Evolutionary conservation across 192 early-diverging fungal genomes (phyloP).

Genomic region (Gaertneriomyces sp.): DNA sequence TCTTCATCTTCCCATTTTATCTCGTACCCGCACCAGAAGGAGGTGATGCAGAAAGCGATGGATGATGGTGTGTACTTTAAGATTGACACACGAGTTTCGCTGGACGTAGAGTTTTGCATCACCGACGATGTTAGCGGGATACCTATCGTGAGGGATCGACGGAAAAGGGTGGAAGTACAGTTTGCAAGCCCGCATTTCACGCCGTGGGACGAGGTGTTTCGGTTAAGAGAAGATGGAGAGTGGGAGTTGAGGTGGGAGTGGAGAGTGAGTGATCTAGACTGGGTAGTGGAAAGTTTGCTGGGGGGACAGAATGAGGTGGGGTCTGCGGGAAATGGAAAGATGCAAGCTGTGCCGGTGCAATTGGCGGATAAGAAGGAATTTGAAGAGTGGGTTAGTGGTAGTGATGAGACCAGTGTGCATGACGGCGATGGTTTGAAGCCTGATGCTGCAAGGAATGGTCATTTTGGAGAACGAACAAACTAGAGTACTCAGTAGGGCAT

Average conservation of each 20-base stretch:
- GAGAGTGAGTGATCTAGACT: conserved; percentile 38
- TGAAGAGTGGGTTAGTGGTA: not conserved
- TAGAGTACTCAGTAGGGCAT: too few species aligned
- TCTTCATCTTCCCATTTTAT: conserved; percentile 18
- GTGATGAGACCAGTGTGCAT: not conserved
- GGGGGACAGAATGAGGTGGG: not conserved
- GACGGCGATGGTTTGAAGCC: too few species aligned
- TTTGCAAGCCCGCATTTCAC: conserved; percentile 49
- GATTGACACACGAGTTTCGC: conserved; percentile 28
- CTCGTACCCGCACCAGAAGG: conserved; percentile 36
- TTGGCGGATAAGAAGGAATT: not conserved
- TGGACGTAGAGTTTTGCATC: conserved; percentile 34
- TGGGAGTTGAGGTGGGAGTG: conserved; percentile 41
- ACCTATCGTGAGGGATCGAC: conserved; percentile 37
- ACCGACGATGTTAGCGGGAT: conserved; percentile 29
- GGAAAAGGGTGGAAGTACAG: conserved; percentile 37
- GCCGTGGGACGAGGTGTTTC: conserved; percentile 51
- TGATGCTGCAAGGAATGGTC: too few species aligned
- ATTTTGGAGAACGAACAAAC: too few species aligned
- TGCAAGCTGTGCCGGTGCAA: not conserved
- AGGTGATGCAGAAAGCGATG: conserved; percentile 35
- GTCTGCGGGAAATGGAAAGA: not conserved
- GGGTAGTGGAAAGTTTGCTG: conserved; percentile 26
- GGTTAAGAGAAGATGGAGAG: conserved; percentile 18
- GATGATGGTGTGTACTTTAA: conserved; percentile 40